phyloP scores from a whole-genome alignment of 768 basidiomycete genomes.

The Lentinula edodes region DNA sequence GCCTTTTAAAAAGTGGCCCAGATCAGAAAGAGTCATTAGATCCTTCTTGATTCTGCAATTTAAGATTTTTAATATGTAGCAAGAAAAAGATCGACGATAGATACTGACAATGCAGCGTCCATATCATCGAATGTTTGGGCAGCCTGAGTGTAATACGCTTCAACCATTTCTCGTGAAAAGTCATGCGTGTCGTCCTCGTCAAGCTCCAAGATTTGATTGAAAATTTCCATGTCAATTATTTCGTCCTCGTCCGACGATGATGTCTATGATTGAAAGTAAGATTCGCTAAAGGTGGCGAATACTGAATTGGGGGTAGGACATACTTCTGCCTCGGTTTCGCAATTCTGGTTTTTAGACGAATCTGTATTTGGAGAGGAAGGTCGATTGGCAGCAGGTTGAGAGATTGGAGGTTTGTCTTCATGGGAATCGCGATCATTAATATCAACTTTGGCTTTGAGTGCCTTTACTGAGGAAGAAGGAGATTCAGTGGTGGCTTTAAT shows the following conservation, averaged over 20 bases:
- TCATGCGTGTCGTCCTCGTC: constrained; percentile 68
- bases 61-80: constrained; percentile 5
- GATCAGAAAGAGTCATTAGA: constrained; percentile 57
- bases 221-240: constrained; percentile 74
- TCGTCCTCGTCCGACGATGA: constrained; percentile 8
- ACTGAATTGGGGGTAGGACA: not conserved
- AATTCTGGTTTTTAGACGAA: not conserved
- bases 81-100: constrained; percentile 4
- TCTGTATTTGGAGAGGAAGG: not conserved
- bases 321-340: not conserved
- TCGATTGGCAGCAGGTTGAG: not conserved
- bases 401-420: not conserved
- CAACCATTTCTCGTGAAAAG: constrained; percentile 76
- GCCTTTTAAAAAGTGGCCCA: constrained; percentile 96
- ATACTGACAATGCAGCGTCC: constrained; percentile 71
- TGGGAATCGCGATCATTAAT: not conserved
- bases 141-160: constrained; percentile 80
- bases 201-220: constrained; percentile 85
- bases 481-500: not conserved
- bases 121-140: constrained; percentile 70
- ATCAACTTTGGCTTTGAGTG: not conserved
- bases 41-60: constrained; percentile 48
- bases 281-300: not conserved
- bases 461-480: not conserved
- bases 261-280: not conserved